Conservation (phyloP, 2,329 filamentous ascomycete species). For the Aspergillus latus region DNA sequence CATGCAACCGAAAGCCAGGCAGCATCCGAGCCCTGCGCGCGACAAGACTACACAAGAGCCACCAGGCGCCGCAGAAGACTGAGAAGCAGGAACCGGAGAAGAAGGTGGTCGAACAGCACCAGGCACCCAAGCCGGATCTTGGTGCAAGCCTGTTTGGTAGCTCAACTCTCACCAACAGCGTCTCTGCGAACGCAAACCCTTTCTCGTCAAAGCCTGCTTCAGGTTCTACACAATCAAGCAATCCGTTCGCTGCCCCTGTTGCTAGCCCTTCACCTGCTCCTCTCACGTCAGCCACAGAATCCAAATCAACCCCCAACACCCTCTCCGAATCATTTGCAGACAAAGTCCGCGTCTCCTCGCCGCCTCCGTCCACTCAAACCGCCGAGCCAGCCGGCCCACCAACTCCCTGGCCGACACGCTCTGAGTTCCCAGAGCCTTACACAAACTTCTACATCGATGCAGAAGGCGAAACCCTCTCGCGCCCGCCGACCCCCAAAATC, state of each 20-base stretch:
- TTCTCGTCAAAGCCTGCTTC: slow-evolving; percentile 49
- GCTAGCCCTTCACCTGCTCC: slow-evolving; percentile 35
- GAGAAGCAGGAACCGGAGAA: slow-evolving; percentile 21
- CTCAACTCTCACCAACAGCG: slow-evolving; percentile 36
- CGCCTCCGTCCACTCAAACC: slow-evolving; percentile 29
- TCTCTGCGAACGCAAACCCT: slow-evolving; percentile 51
- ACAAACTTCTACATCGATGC: slow-evolving; percentile 81
- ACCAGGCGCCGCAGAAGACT: slow-evolving; percentile 30
- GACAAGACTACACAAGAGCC: slow-evolving; percentile 51
- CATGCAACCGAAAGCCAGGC: slow-evolving; percentile 78
- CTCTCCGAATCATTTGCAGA: slow-evolving; percentile 76
- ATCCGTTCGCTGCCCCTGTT: slow-evolving; percentile 60
- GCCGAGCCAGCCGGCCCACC: slow-evolving; percentile 46
- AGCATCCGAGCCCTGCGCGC: slow-evolving; percentile 75
- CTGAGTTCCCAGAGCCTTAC: slow-evolving; percentile 68
- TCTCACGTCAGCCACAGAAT: not conserved
- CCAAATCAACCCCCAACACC: slow-evolving; percentile 45
- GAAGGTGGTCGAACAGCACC: slow-evolving; percentile 15
- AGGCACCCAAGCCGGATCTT: slow-evolving; percentile 39
- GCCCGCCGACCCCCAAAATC: slow-evolving; percentile 50
- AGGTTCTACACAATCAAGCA: slow-evolving; percentile 31
- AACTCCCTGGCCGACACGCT: slow-evolving; percentile 73
- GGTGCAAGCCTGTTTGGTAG: slow-evolving; percentile 65
- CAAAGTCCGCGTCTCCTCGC: slow-evolving; percentile 58
- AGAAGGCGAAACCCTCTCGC: slow-evolving; percentile 82